Conservation (phyloP, 768 basidiomycete genomes). For the Boletus barrowsii region DNA sequence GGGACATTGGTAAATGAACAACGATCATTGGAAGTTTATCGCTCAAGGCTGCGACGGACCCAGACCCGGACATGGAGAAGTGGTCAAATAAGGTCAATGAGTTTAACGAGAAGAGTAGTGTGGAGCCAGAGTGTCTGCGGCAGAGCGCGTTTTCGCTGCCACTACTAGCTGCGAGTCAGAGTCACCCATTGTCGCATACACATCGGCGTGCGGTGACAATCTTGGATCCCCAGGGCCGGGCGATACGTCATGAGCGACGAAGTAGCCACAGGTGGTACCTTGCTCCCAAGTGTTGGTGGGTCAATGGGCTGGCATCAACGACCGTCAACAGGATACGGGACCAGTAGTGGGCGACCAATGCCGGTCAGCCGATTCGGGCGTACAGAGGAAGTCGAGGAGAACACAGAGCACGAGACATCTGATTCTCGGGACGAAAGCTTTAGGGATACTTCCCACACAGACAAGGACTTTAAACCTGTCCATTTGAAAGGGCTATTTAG, state of each 20-base stretch:
- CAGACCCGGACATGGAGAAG: constrained; percentile 36
- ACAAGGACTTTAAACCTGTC: constrained; percentile 88
- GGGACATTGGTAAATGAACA: constrained; percentile 44
- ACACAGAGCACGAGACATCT: constrained; percentile 39
- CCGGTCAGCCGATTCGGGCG: constrained; percentile 49
- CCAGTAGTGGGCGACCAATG: constrained; percentile 26
- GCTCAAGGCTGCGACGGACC: constrained; percentile 38
- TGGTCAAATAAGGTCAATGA: constrained; percentile 14
- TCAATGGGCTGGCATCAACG: constrained; percentile 67
- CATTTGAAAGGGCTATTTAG: constrained; percentile 96
- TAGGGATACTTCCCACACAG: constrained; percentile 45
- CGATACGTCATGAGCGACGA: constrained; percentile 66
- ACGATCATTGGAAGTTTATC: constrained; percentile 47
- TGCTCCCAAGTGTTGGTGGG: constrained; percentile 45
- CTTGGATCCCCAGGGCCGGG: constrained; percentile 62
- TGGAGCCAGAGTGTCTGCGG: constrained; percentile 23
- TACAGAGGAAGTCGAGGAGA: constrained; percentile 46
- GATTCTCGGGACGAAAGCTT: constrained; percentile 41
- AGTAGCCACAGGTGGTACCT: constrained; percentile 73
- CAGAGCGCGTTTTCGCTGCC: constrained; percentile 26
- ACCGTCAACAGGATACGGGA: constrained; percentile 64
- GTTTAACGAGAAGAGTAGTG: constrained; percentile 19
- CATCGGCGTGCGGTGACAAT: constrained; percentile 80
- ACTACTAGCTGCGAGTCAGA: constrained; percentile 41
- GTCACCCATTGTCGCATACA: constrained; percentile 54